Evolutionary conservation across 139 green algal genomes (phyloP).

Genomic region (Gonium pectorale): DNA sequence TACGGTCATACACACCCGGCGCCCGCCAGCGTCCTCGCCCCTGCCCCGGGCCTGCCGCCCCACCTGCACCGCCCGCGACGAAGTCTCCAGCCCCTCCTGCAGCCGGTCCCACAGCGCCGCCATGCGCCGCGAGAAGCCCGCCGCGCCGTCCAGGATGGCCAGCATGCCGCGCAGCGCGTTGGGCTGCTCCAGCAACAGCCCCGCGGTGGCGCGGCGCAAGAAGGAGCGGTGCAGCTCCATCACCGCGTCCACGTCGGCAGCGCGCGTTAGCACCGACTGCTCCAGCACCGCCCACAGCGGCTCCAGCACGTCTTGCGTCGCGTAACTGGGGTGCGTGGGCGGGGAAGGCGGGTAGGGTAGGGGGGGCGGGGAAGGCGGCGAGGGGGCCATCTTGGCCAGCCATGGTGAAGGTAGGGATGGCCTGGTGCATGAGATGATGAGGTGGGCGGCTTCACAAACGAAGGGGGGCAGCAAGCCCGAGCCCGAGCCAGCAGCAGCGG

Average conservation of each 20-base stretch:
- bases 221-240: conserved; percentile 78
- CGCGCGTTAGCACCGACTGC: conserved; percentile 54
- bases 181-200: conserved; percentile 64
- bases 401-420: too few species aligned
- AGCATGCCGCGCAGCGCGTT: conserved; percentile 15
- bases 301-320: conserved; percentile 89
- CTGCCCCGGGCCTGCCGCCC: neutral
- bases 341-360: neutral
- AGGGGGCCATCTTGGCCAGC: too few species aligned
- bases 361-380: too few species aligned
- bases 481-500: too few species aligned
- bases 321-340: conserved; percentile 70
- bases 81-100: conserved; percentile 29
- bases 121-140: conserved; percentile 35
- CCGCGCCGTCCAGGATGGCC: conserved; percentile 19
- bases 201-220: conserved; percentile 69
- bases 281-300: conserved; percentile 79
- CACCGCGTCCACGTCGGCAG: conserved; percentile 78
- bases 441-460: too few species aligned
- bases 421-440: too few species aligned
- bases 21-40: neutral
- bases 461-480: too few species aligned
- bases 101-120: conserved; percentile 43
- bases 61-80: conserved; percentile 26
- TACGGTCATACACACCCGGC: too few species aligned